Evolutionary conservation across 352 stramenopile genomes (phyloP).

Genomic region (Phytopythium cucurbitacearum): DNA sequence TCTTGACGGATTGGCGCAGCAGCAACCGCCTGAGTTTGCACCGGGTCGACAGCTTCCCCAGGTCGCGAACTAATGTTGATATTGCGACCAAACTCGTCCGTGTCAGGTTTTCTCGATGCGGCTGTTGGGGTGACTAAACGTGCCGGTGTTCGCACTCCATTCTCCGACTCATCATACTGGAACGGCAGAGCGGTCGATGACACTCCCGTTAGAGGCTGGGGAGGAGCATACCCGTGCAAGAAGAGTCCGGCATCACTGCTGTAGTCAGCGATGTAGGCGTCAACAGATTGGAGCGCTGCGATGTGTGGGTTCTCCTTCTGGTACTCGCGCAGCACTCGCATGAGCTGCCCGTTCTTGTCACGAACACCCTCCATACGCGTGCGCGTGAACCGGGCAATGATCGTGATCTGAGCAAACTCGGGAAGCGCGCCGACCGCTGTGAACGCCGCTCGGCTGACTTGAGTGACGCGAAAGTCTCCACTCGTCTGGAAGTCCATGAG

Average conservation of each 20-base stretch:
- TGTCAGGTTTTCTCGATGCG: slow-evolving; percentile 1
- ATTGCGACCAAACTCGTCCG: slow-evolving; percentile 52
- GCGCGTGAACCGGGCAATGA: slow-evolving; percentile 65
- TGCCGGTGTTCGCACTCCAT: slow-evolving; percentile 9
- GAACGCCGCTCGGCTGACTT: slow-evolving; percentile 72
- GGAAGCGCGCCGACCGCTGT: slow-evolving; percentile 58
- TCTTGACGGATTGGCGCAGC: no score
- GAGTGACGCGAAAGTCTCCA: slow-evolving; percentile 55
- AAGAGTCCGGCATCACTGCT: slow-evolving; percentile 50
- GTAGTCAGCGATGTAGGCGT: slow-evolving; percentile 37
- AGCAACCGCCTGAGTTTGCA: no score
- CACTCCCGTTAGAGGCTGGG: slow-evolving; percentile 47
- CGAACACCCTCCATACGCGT: slow-evolving; percentile 54
- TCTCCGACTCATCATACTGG: slow-evolving; percentile 25
- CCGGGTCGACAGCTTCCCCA: no score
- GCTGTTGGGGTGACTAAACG: no score
- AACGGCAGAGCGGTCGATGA: slow-evolving; percentile 48
- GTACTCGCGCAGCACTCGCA: slow-evolving; percentile 71
- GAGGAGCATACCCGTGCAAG: slow-evolving; percentile 66
- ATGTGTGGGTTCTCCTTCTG: slow-evolving; percentile 69
- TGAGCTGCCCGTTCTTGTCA: slow-evolving; percentile 77
- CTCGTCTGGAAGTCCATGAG: slow-evolving; percentile 70
- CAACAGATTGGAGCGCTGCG: slow-evolving; percentile 37
- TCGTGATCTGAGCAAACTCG: slow-evolving; percentile 70
- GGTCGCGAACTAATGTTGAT: no score